Conservation (phyloP, 2,329 filamentous ascomycete genomes). For the Escovopsis sp. region DNA sequence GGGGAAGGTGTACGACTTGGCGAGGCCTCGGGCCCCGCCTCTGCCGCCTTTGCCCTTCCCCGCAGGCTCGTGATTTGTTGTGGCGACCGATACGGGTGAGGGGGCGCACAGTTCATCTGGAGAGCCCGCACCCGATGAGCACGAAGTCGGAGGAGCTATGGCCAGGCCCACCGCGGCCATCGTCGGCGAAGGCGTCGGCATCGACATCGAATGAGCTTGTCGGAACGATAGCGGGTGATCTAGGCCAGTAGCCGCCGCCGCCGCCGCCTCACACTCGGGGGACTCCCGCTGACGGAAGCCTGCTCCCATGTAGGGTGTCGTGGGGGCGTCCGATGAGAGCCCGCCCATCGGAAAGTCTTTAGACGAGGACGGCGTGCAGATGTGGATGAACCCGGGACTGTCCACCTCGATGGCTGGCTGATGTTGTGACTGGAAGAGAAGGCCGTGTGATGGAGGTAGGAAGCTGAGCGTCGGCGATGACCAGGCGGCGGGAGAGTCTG, state of each 20-base stretch:
- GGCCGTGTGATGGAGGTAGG: constrained; percentile 7
- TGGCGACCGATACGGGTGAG: constrained; percentile 7
- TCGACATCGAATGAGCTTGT: constrained; percentile 5
- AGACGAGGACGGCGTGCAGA: constrained; percentile 14
- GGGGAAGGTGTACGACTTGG: neutral
- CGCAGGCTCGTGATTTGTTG: constrained; percentile 5
- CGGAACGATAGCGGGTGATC: constrained; percentile 5
- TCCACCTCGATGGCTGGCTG: constrained; percentile 11
- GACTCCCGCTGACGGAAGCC: constrained; percentile 4
- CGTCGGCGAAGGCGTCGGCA: no score
- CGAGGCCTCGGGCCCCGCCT: neutral
- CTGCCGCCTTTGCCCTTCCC: neutral
- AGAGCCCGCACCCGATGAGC: constrained; percentile 9
- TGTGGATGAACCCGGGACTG: constrained; percentile 4
- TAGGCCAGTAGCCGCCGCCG: constrained; percentile 1
- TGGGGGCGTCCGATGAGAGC: constrained; percentile 6
- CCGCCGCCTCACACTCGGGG: constrained; percentile 9
- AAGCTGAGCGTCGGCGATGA: constrained; percentile 14
- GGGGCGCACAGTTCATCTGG: constrained; percentile 9
- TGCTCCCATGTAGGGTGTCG: constrained; percentile 7
- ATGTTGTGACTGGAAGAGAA: constrained; percentile 7
- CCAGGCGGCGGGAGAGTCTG: constrained; percentile 22
- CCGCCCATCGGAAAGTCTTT: constrained; percentile 8
- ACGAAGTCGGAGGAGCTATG: neutral
- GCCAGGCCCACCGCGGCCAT: no score